Conservation (phyloP, 2,329 filamentous ascomycete genomes). For the Aspergillus sp. region DNA sequence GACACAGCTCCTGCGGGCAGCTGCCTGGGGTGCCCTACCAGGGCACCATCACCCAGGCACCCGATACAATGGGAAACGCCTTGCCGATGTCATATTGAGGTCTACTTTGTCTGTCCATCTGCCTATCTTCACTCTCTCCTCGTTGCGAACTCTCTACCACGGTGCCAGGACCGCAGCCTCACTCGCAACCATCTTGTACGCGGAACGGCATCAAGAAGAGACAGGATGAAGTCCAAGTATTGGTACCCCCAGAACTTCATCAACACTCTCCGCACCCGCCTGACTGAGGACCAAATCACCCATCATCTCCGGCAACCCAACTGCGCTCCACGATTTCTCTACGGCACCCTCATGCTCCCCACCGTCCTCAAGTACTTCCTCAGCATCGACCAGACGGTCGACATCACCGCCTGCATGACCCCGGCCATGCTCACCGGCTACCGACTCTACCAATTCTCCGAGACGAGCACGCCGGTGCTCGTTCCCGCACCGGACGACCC, state of each 20-base stretch:
- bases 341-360: conserved; percentile 30
- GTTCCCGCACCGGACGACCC: conserved; percentile 21
- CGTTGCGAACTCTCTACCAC: no score
- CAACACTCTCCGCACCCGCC: conserved; percentile 20
- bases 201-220: neutral
- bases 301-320: conserved; percentile 15
- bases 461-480: conserved; percentile 17
- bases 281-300: conserved; percentile 20
- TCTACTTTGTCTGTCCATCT: no score
- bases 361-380: conserved; percentile 28
- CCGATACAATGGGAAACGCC: no score
- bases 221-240: neutral
- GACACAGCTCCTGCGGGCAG: no score
- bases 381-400: conserved; percentile 13
- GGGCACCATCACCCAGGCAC: no score
- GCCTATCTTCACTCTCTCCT: no score
- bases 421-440: conserved; percentile 25
- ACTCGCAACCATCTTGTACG: neutral
- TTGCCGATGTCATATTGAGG: no score
- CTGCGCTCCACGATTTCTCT: conserved; percentile 27
- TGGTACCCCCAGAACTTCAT: conserved; percentile 16
- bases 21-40: no score
- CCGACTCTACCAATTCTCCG: conserved; percentile 21
- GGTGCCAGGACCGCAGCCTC: no score
- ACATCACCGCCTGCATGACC: conserved; percentile 26